Percentiles rank a stretch among this genome's conserved stretches.
phyloP scores from a whole-genome alignment of 2,329 filamentous ascomycete genomes.

The Fusarium papillatum region DNA sequence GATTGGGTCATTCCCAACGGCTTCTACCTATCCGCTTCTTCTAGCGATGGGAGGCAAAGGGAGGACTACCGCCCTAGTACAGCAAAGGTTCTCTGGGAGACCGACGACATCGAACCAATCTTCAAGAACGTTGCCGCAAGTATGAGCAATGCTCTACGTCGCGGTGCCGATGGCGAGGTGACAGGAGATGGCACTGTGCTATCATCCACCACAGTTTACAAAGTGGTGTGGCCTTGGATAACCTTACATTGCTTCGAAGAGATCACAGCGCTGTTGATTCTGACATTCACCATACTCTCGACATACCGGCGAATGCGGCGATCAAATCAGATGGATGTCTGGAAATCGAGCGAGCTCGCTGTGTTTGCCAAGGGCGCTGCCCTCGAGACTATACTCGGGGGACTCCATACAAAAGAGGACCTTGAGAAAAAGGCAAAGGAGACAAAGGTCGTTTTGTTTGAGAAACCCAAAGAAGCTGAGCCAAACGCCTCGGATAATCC shows the following conservation, averaged over 20 bases:
- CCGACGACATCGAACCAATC: not conserved
- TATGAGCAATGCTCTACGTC: conserved; percentile 28
- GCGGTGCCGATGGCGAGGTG: conserved; percentile 2
- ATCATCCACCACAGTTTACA: conserved; percentile 14
- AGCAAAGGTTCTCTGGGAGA: conserved; percentile 18
- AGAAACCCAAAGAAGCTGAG: not conserved
- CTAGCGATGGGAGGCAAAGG: not conserved
- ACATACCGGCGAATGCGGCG: not conserved
- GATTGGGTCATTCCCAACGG: conserved; percentile 26
- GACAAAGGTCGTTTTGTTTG: not conserved
- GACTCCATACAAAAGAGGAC: not conserved
- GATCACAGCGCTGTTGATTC: conserved; percentile 6
- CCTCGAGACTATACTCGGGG: conserved; percentile 1
- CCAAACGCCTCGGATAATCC: not conserved
- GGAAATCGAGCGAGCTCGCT: conserved; percentile 30
- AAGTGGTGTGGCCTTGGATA: conserved; percentile 27
- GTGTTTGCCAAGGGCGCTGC: conserved; percentile 18
- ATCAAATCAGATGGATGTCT: conserved; percentile 2
- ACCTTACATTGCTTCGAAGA: conserved; percentile 16
- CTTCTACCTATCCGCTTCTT: conserved; percentile 8
- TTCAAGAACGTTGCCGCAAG: conserved; percentile 26
- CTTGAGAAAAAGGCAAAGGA: not conserved
- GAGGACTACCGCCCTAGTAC: conserved; percentile 14
- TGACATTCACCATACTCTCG: conserved; percentile 9
- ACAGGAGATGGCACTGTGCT: not conserved